Base-by-base conservation (phyloP, 2,329 filamentous ascomycete genomes). In the Botryosphaeria agaves region DNA sequence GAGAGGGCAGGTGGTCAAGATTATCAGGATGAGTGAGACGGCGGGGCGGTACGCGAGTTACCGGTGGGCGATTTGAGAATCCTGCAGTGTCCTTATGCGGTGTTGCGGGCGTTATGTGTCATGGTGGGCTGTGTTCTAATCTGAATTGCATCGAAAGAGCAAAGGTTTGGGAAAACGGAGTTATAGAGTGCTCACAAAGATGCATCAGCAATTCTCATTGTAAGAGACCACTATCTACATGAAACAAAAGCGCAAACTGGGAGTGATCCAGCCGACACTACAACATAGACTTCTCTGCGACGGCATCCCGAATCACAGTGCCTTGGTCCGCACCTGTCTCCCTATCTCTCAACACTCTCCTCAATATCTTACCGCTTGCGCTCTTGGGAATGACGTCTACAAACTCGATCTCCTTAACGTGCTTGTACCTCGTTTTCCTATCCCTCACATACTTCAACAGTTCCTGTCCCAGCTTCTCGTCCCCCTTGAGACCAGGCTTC, bases 1-100 rank as follows among this genome's bases (percentile, higher is more conserved):
- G 62, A 70, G 85, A 49, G 84, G 85, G 3, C 81, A 94, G 57
- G 85, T 98, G 3, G 89, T 98, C 47, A 98, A 98, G 71, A 98
- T 98, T 46, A 94, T 98, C 46, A 69, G 89, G 41, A 85, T 78
- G 54, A 85, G 77, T 49, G 89, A 95, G 65, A 98, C 89, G 33
- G 89, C 89, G 9, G 89, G 89, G 37, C 69, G 89, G 31, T 98
- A 98, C 58, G 89, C 89, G 29, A 93, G 83, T 69, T 98, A 98
- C 58, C 66, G 87, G 44, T 76, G 70, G 70, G 68, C 52, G 26
- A 62, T 64, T 28, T 55, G 42, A 49, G 25, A 7, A n/a, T 23
- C 20, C n/a, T n/a, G n/a, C n/a, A n/a, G n/a, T n/a, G n/a, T n/a
- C n/a, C n/a, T n/a, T n/a, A n/a, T n/a, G n/a, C n/a, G n/a, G n/a